A percentile compares a stretch with the other conserved stretches of the same genome.
Evolutionary conservation across 75 land plant species (phyloP).

Genomic region (Pseudotsuga menziesii): DNA sequence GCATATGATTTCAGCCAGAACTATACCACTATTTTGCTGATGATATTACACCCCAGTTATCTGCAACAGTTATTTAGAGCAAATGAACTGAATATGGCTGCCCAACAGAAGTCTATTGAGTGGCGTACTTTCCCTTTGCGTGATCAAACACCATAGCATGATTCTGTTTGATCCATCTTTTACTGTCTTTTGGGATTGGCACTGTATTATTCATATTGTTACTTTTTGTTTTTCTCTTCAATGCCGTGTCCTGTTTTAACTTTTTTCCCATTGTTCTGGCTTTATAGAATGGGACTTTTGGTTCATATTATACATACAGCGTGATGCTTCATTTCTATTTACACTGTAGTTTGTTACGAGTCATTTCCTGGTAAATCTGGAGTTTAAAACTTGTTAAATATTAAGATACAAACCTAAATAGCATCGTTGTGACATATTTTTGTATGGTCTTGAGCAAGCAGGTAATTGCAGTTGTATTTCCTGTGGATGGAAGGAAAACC

Average conservation of each 20-base stretch:
- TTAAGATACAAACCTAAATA: neutral
- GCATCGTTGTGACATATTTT: neutral
- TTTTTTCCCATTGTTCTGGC: neutral
- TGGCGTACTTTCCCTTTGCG: neutral
- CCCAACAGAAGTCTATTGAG: neutral
- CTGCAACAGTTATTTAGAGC: neutral
- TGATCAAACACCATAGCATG: neutral
- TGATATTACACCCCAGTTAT: neutral
- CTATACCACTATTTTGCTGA: no score
- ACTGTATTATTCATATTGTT: neutral
- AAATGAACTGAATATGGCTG: neutral
- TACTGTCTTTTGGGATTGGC: constrained; percentile 2
- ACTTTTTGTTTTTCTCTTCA: neutral
- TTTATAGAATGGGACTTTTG: neutral
- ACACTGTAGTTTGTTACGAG: neutral
- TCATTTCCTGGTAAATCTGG: neutral
- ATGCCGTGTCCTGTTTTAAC: neutral
- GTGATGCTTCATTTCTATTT: neutral
- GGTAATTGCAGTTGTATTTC: constrained; percentile 1
- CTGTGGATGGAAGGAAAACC: neutral
- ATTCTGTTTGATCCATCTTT: neutral
- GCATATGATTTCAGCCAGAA: no score
- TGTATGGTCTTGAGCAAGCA: constrained; percentile 2
- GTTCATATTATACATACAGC: neutral
- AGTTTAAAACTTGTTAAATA: neutral